Evolutionary conservation across 1,139 yeast genomes (phyloP), one percentile per base, ranked within the genome.

Genomic region (Geotrichum cucujoidarum): DNA sequence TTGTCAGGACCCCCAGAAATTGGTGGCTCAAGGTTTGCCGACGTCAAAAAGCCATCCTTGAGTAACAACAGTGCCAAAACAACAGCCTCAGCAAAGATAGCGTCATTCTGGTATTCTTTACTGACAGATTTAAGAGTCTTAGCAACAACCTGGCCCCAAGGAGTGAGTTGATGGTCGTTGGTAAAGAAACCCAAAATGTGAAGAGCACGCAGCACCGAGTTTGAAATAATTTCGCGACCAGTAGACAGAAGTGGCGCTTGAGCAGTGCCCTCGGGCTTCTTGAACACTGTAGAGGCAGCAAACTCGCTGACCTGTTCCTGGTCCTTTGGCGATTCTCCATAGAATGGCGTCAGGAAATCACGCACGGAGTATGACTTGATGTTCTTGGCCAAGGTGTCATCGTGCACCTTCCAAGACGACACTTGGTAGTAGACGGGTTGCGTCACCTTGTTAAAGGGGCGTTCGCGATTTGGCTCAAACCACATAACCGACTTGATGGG

Each of bases 201-300:
- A 31, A 89, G 69, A 0, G 80, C 59, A 63, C 95, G 75, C 52
- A 81, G 69, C 21, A 80, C 61, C 2, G 78, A 70, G 1, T 90
- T 83, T 2, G 38, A 32, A 34, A 39, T 22, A 16, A 47, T 35
- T 29, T 50, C 53, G 21, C 27, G 14, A n/a, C 29, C 36, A 18
- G 48, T 40, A 3, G 42, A 22, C 11, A 40, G 39, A 18, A 24
- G 13, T 1, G 45, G 35, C 13, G 36, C 31, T 14, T 33, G 18
- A 16, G 37, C 31, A 21, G 40, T 41, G 20, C 40, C 30, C 4
- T 45, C 47, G 10, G 47, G 39, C 24, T 41, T 42, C 34, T 45
- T 45, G 39, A 18, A 42, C 6, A 49, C 24, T 4, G 53, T 46
- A 3, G 48, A 40, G 6, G 45, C 42, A 17, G 40, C 38, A 37